Evolutionary conservation across 352 stramenopile genomes (phyloP).

Genomic region (Globisporangium middletonii): DNA sequence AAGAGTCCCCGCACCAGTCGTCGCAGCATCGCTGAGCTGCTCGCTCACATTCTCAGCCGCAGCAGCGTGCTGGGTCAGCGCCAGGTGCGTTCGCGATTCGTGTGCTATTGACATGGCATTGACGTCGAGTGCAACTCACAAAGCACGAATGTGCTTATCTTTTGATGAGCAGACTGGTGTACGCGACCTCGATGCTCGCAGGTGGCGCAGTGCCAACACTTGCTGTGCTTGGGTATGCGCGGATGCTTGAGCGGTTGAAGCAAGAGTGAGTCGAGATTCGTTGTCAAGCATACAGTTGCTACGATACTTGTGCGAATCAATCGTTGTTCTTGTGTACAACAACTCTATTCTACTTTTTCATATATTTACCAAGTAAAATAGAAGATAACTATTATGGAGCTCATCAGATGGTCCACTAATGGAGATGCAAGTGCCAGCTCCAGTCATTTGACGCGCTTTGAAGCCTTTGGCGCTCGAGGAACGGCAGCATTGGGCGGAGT

Average conservation of each 20-base stretch:
- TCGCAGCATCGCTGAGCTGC: slow-evolving; percentile 34
- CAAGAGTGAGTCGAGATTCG: slow-evolving; percentile 18
- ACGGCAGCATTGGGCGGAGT: slow-evolving; percentile 3
- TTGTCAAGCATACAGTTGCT: neutral
- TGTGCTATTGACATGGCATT: neutral
- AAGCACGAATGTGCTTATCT: neutral
- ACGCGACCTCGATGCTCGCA: slow-evolving; percentile 25
- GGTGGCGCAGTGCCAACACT: slow-evolving; percentile 27
- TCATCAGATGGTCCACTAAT: neutral
- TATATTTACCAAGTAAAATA: neutral
- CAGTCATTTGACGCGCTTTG: slow-evolving; percentile 31
- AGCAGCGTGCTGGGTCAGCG: slow-evolving; percentile 39
- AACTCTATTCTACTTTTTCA: neutral
- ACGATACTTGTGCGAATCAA: neutral
- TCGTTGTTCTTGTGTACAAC: neutral
- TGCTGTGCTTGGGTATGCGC: slow-evolving; percentile 23
- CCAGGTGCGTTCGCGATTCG: slow-evolving; percentile 24
- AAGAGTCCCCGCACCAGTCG: slow-evolving; percentile 38
- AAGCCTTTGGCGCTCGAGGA: neutral
- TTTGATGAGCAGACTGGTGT: slow-evolving; percentile 33
- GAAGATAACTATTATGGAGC: neutral
- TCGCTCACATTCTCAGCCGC: slow-evolving; percentile 47
- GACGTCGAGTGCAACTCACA: neutral
- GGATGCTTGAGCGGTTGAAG: slow-evolving; percentile 18
- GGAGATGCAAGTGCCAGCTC: slow-evolving; percentile 17